Evolutionary conservation across 2,329 filamentous ascomycete genomes (phyloP), one percentile per base, ranked within the genome.

Genomic region (Hypoxylon sp.): DNA sequence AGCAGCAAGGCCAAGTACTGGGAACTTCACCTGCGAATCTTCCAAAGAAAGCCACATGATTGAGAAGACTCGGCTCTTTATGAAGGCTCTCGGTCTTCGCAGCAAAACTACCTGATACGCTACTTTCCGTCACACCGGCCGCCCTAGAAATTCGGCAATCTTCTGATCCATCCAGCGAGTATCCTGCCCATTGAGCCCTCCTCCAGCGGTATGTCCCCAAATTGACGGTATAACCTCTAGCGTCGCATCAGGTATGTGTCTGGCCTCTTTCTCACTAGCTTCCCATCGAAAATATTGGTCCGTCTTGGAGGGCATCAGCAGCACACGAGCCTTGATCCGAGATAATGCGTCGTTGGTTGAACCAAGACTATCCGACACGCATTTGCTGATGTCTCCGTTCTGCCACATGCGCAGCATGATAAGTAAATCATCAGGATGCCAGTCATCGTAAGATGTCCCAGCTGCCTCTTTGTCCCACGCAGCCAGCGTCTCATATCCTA

Each of bases 221-320:
- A 78, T 68, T 0, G 73, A 76, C 13, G 75, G 74, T 48, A 79
- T 78, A 4, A 75, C 69, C 32, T 66, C 71, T 48, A 78, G 68
- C 1, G 55, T 68, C 2, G 70, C 76, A 24, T 71, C 64, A n/a
- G 70, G 67, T 26, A 79, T 63, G 39, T 46, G 62, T 17, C 62
- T 56, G 1, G 73, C 57, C 68, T 79, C 77, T 15, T 62, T 71
- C 62, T 77, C 72, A 15, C 70, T 74, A 37, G 75, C 76, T 39
- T 72, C 72, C 58, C 64, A 71, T 5, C 86, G 82, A 68, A 91
- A 91, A 71, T 91, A 91, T 41, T 91, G 80, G 72, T 91, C 89
- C 0, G 87, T 90, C 71, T 85, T 83, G 22, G 79, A 78, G 0
- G 88, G 89, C 60, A 91, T 75, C 1, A 91, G 84, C 62, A 91